phyloP scores from a whole-genome alignment of 164 flowering plant genomes.

The Platanus orientalis region DNA sequence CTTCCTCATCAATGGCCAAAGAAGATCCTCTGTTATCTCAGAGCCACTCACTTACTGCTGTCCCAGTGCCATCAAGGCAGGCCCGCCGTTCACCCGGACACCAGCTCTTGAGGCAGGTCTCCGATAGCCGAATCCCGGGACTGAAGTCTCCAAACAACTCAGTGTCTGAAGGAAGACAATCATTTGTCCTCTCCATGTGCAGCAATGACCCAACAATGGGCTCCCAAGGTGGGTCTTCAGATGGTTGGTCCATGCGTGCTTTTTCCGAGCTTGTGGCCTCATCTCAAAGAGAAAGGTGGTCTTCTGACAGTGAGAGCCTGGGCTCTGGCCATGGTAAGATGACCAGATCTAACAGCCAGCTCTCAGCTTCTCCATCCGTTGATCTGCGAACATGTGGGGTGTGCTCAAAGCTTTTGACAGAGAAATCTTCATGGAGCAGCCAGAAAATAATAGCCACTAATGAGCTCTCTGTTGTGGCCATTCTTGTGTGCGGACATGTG shows the following conservation, averaged over 20 bases:
- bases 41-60: slow-evolving; percentile 26
- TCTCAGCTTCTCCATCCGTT: slow-evolving; percentile 46
- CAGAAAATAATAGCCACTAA: slow-evolving; percentile 36
- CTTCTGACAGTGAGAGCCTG: slow-evolving; percentile 73
- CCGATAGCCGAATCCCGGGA: slow-evolving; percentile 51
- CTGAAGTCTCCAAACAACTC: slow-evolving; percentile 56
- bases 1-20: slow-evolving; percentile 36
- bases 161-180: slow-evolving; percentile 60
- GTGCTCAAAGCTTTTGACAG: slow-evolving; percentile 65
- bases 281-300: slow-evolving; percentile 80
- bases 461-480: slow-evolving; percentile 64
- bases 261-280: slow-evolving; percentile 80
- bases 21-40: slow-evolving; percentile 32
- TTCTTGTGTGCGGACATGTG: slow-evolving; percentile 84
- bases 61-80: slow-evolving; percentile 53
- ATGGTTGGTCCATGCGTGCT: slow-evolving; percentile 81
- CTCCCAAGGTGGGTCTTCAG: slow-evolving; percentile 73
- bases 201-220: slow-evolving; percentile 52
- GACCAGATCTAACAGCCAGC: slow-evolving; percentile 49
- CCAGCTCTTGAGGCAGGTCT: slow-evolving; percentile 53
- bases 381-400: slow-evolving; percentile 66
- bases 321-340: slow-evolving; percentile 42
- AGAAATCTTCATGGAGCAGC: slow-evolving; percentile 52
- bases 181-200: slow-evolving; percentile 43
- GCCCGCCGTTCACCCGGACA: slow-evolving; percentile 58